Evolutionary conservation across 306 rosid genomes (phyloP), one percentile per base, ranked within the genome.

Genomic region (Bauhinia variegata): DNA sequence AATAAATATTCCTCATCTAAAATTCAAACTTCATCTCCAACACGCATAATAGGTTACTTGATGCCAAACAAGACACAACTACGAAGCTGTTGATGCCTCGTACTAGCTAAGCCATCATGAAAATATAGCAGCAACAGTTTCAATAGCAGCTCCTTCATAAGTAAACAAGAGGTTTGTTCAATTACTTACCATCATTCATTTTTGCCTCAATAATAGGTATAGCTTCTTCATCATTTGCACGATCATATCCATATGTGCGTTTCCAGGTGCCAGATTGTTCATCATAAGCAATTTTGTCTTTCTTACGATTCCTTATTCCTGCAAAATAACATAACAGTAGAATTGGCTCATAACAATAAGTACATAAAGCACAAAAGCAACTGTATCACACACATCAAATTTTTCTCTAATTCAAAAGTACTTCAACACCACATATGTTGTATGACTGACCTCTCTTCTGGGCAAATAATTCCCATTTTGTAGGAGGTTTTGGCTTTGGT

Each of bases 171-270:
- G n/a, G 0, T n/a, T 8, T 32, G 44, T 30, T 48, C 16, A 48
- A 61, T 61, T 8, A 42, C 3, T 82, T 90, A 93, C 99, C 97
- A 55, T 90, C 97, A 53, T 86, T 90, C 37, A 71, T 52, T 81
- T 93, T 93, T 14, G 96, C 99, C 82, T 88, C 97, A 34, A 90
- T 90, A 58, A 93, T 90, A 53, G 99, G 99, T 11, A 90, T 53
- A 62, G 79, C 74, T 10, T 86, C 88, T 74, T 89, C 99, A 58
- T 93, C 96, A 71, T 93, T 90, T 23, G 96, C 99, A 58, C 42
- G 96, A 62, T 93, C 95, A 75, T 93, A 93, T 7, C 99, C 99
- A 60, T 33, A 80, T 52, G 80, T 85, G 30, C 92, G 97, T 57
- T 88, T 93, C 97, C 97, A 93, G 13, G 97, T 60, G 49, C 85